Evolutionary conservation across 2,329 filamentous ascomycete genomes (phyloP).

Genomic region (Malbranchea cinnamomea): DNA sequence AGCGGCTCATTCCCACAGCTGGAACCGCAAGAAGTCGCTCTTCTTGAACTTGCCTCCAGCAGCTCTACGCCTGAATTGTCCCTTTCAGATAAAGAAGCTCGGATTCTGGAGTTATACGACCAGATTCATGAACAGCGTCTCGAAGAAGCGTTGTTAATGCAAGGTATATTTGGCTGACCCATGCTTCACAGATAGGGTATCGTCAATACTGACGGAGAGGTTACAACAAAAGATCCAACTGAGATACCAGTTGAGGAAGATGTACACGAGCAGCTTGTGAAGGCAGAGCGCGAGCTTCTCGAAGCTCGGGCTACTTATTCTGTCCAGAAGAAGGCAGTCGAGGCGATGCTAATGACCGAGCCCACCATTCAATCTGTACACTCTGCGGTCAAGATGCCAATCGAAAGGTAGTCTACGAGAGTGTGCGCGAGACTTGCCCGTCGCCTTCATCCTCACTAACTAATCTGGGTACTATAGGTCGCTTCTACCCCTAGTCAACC

Average conservation of each 20-base stretch:
- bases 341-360: constrained; percentile 55
- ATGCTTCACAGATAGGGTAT: background rate
- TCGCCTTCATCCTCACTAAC: constrained; percentile 1
- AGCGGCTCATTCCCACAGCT: constrained; percentile 17
- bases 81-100: constrained; percentile 51
- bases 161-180: constrained; percentile 22
- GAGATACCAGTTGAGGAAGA: constrained; percentile 33
- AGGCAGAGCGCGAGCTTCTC: constrained; percentile 50
- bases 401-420: constrained; percentile 45
- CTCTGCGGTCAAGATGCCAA: constrained; percentile 45
- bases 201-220: background rate
- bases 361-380: constrained; percentile 68
- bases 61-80: constrained; percentile 35
- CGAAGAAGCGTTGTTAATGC: constrained; percentile 51
- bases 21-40: constrained; percentile 18
- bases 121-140: constrained; percentile 55
- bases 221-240: constrained; percentile 11
- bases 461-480: constrained; percentile 34
- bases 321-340: constrained; percentile 53
- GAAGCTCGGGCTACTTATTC: constrained; percentile 56
- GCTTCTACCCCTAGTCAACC: constrained; percentile 49
- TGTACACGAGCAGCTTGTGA: constrained; percentile 35
- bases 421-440: background rate
- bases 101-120: constrained; percentile 55
- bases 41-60: constrained; percentile 26